Evolutionary conservation across 495 filamentous ascomycete species (phyloP).

Genomic region (Daldinia grandis): DNA sequence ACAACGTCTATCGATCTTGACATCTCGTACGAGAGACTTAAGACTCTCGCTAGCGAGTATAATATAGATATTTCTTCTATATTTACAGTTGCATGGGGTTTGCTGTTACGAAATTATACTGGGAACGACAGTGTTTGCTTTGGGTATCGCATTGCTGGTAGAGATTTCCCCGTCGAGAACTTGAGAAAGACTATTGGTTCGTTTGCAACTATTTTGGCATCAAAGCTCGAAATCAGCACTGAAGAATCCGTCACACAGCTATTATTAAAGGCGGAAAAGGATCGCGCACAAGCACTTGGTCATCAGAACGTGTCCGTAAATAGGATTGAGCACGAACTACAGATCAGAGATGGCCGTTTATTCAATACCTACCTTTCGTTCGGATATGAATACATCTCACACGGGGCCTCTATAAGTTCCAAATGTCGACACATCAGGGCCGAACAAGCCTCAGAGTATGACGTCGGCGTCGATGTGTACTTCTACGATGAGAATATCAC

Average conservation of each 20-base stretch:
- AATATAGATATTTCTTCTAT: conserved; percentile 47
- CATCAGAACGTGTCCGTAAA: conserved; percentile 56
- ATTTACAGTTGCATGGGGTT: conserved; percentile 58
- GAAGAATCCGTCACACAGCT: conserved; percentile 45
- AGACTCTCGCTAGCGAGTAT: conserved; percentile 47
- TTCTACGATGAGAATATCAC: conserved; percentile 49
- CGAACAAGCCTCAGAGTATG: conserved; percentile 55
- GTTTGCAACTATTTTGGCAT: conserved; percentile 53
- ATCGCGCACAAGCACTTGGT: conserved; percentile 44
- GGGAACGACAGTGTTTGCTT: conserved; percentile 53
- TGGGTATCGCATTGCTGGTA: conserved; percentile 53
- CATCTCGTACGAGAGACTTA: conserved; percentile 47
- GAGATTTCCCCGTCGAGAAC: conserved; percentile 50
- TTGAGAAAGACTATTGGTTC: conserved; percentile 53
- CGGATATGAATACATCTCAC: conserved; percentile 48
- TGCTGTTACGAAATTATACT: conserved; percentile 55
- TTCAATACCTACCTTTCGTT: conserved; percentile 60
- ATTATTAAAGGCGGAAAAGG: conserved; percentile 49
- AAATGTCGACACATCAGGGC: conserved; percentile 50
- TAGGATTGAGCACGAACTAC: conserved; percentile 55
- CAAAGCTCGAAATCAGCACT: conserved; percentile 45
- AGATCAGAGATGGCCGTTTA: conserved; percentile 51
- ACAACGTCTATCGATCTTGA: conserved; percentile 51
- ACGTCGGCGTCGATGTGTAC: conserved; percentile 52
- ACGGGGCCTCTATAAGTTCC: conserved; percentile 1